Evolutionary conservation across 495 filamentous ascomycete genomes (phyloP).

Genomic region (Podospora didyma): DNA sequence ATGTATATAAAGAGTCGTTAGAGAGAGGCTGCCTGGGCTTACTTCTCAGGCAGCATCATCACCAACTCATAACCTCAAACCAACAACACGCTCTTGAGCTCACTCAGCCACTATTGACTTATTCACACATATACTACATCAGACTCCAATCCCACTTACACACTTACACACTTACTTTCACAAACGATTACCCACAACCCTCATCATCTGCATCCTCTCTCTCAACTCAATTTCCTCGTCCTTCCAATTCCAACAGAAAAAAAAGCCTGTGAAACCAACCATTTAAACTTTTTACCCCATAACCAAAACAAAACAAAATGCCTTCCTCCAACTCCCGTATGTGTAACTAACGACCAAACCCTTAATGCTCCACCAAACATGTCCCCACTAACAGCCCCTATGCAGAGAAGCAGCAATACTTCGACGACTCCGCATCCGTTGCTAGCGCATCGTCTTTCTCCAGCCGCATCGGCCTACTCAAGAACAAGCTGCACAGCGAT

Average conservation of each 20-base stretch:
- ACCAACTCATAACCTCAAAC: background rate
- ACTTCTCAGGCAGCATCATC: background rate
- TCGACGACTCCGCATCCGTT: conserved; percentile 12
- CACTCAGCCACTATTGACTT: too few species aligned
- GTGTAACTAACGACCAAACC: too few species aligned
- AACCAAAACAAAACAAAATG: too few species aligned
- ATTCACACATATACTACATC: too few species aligned
- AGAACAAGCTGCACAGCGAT: conserved; percentile 11
- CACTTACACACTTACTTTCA: too few species aligned
- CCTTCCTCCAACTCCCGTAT: too few species aligned
- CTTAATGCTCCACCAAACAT: too few species aligned
- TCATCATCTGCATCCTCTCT: too few species aligned
- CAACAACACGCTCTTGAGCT: background rate
- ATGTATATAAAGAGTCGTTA: background rate
- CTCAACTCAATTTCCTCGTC: background rate
- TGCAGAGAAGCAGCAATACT: conserved; percentile 1
- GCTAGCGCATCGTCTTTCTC: conserved; percentile 14
- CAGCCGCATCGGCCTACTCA: conserved; percentile 18
- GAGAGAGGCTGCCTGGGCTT: background rate
- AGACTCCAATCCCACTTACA: too few species aligned
- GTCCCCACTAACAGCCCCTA: background rate
- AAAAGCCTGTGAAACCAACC: background rate
- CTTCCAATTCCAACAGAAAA: background rate
- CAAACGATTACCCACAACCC: too few species aligned
- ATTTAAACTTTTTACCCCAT: background rate